Conservation (phyloP, 495 filamentous ascomycete genomes). For the Penicillium maclennaniae region DNA sequence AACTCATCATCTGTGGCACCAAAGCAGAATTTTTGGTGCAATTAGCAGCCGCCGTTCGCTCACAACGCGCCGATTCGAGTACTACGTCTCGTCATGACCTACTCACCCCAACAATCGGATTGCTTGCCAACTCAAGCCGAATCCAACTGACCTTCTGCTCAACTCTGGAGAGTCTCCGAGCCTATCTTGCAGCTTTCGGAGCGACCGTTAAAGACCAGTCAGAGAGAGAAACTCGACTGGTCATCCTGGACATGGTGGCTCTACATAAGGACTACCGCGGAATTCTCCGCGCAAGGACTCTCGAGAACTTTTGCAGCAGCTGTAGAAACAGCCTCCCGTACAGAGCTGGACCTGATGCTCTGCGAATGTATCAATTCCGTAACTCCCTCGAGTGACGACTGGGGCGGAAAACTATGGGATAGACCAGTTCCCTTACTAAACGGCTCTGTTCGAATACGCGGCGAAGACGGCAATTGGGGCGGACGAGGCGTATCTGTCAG, state of each 20-base stretch:
- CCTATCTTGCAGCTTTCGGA: constrained; percentile 60
- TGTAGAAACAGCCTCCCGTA: constrained; percentile 57
- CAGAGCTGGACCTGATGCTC: constrained; percentile 34
- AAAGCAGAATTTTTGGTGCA: constrained; percentile 59
- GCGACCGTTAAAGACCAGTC: neutral
- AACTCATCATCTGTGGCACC: constrained; percentile 67
- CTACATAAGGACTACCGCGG: constrained; percentile 68
- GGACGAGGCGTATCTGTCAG: constrained; percentile 65
- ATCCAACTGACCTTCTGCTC: constrained; percentile 68
- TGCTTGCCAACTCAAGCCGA: constrained; percentile 62
- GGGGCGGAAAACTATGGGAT: constrained; percentile 43
- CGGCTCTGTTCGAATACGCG: constrained; percentile 50
- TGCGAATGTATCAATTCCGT: constrained; percentile 39
- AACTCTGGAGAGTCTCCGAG: constrained; percentile 70
- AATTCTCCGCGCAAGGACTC: constrained; percentile 82
- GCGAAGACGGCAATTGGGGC: constrained; percentile 56
- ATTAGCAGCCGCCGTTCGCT: constrained; percentile 31
- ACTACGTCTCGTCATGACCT: constrained; percentile 34
- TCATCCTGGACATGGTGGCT: constrained; percentile 61
- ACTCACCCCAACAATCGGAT: constrained; percentile 61
- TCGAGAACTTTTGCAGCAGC: constrained; percentile 62
- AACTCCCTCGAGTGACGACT: constrained; percentile 21
- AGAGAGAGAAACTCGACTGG: constrained; percentile 41
- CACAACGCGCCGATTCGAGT: constrained; percentile 13
- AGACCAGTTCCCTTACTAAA: constrained; percentile 61